Evolutionary conservation across 2,329 filamentous ascomycete genomes (phyloP).

Genomic region (Fusarium sp.): DNA sequence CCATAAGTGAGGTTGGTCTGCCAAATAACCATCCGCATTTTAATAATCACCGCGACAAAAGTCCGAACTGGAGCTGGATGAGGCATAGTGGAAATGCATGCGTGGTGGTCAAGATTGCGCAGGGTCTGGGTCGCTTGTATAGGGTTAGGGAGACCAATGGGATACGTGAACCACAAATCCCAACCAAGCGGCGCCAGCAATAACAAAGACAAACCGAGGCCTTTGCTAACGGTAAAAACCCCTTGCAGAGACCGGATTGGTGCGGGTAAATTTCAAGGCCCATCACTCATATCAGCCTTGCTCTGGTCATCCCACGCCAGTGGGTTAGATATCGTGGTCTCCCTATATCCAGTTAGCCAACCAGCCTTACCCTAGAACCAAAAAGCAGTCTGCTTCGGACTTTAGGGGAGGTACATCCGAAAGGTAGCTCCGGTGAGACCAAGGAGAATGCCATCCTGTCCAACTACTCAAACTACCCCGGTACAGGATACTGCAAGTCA

Average conservation of each 20-base stretch:
- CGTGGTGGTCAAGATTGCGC: constrained; percentile 62
- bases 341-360: constrained; percentile 68
- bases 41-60: constrained; percentile 56
- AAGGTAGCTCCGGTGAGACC: constrained; percentile 38
- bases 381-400: constrained; percentile 59
- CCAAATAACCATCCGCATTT: not conserved
- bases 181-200: constrained; percentile 65
- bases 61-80: constrained; percentile 57
- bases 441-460: constrained; percentile 64
- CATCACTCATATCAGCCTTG: constrained; percentile 40
- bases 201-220: constrained; percentile 60
- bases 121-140: constrained; percentile 59
- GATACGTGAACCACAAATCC: constrained; percentile 57
- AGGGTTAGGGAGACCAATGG: constrained; percentile 37
- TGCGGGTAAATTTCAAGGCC: not conserved
- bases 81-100: constrained; percentile 56
- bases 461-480: constrained; percentile 63
- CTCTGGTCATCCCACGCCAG: constrained; percentile 66
- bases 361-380: constrained; percentile 65
- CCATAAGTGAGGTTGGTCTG: not conserved
- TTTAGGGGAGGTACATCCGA: constrained; percentile 40
- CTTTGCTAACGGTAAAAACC: constrained; percentile 68
- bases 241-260: not conserved
- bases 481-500: constrained; percentile 62
- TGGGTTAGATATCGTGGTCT: constrained; percentile 66